Conservation (phyloP, 257 asterid species). For the Solanum rostratum region DNA sequence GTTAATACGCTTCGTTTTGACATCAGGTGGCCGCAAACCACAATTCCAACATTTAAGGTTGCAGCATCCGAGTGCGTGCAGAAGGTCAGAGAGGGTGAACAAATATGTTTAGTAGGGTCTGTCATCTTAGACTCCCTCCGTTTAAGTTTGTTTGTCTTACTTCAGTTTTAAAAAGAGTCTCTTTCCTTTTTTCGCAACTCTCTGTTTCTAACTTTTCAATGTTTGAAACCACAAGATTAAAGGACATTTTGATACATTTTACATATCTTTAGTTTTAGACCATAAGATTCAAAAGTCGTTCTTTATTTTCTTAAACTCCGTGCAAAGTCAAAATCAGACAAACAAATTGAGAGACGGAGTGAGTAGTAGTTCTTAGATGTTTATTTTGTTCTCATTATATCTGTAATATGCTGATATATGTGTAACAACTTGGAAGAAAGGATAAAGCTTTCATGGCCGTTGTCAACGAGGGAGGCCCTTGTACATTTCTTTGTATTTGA, state of each 20-base stretch:
- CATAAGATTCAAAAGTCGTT: neutral
- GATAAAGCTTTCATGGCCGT: constrained; percentile 96
- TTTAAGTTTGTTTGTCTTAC: neutral
- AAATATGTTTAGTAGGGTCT: constrained; percentile 79
- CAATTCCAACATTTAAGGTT: constrained; percentile 62
- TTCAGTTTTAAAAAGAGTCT: neutral
- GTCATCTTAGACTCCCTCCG: neutral
- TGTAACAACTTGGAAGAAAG: constrained; percentile 61
- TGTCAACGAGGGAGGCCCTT: constrained; percentile 75
- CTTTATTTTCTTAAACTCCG: neutral
- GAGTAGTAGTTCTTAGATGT: neutral
- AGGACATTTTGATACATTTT: neutral
- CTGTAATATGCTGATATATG: constrained; percentile 20
- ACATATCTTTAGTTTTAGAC: neutral
- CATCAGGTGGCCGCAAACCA: constrained; percentile 86
- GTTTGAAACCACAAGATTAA: neutral
- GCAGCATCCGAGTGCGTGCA: constrained; percentile 47
- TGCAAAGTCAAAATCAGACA: neutral
- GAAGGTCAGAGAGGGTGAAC: constrained; percentile 63
- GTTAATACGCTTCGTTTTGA: neutral
- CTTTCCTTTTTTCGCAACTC: neutral
- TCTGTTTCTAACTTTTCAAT: neutral
- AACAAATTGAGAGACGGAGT: neutral
- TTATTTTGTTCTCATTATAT: neutral
- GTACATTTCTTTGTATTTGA: constrained; percentile 61